Percentiles rank a stretch among this genome's conserved stretches.
These are phyloP conservation scores for Achlya hypogyna DNA, from an alignment of 352 stramenopile genomes.

Conservation along the genomic window DNA sequence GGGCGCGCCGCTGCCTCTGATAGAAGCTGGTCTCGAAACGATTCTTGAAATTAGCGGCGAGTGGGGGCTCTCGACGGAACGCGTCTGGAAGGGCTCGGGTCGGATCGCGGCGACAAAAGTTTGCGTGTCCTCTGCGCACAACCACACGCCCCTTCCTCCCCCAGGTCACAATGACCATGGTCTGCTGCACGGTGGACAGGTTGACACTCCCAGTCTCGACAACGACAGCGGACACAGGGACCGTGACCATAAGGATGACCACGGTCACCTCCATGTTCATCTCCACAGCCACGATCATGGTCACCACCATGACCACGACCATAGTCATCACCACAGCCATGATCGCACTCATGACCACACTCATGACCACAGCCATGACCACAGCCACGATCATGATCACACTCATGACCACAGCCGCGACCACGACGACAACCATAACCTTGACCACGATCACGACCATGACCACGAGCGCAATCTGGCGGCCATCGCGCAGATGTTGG, in stretches of 20 bases:
- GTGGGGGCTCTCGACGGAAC: conserved; percentile 64
- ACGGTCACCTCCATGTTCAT: conserved; percentile 33
- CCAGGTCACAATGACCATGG: conserved; percentile 17
- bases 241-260: conserved; percentile 25
- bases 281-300: conserved; percentile 29
- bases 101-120: conserved; percentile 86
- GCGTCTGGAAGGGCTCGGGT: conserved; percentile 78
- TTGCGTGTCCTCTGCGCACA: conserved; percentile 79
- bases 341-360: conserved; percentile 22
- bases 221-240: conserved; percentile 28
- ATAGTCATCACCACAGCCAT: conserved; percentile 24
- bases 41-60: conserved; percentile 67
- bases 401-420: conserved; percentile 29
- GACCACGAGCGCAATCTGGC: conserved; percentile 86
- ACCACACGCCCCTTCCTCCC: conserved; percentile 42
- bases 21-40: conserved; percentile 49
- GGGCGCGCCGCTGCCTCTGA: conserved; percentile 47
- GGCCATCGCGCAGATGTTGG: conserved; percentile 84
- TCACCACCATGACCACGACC: conserved; percentile 34
- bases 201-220: too few relatives aligned
- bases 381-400: conserved; percentile 27
- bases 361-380: conserved; percentile 30
- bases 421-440: conserved; percentile 48
- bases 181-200: neutral
- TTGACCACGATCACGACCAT: conserved; percentile 27